Evolutionary conservation across 768 basidiomycete species (phyloP).

Genomic region (Lepiota brunneoincarnata): DNA sequence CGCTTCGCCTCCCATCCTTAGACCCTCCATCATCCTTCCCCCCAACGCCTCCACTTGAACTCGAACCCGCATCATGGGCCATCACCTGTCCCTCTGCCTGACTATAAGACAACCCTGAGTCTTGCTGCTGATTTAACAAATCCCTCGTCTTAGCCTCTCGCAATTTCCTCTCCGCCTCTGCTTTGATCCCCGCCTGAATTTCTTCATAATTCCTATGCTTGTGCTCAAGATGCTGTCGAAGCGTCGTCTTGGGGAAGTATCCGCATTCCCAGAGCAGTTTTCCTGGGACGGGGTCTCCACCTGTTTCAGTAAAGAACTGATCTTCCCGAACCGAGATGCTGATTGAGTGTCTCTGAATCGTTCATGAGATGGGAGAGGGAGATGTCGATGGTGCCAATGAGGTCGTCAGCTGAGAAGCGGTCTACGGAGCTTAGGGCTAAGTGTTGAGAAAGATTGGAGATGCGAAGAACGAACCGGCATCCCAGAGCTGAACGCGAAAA

Average conservation of each 20-base stretch:
- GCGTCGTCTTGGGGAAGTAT: slow-evolving; percentile 48
- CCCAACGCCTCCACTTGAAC: too few relatives aligned
- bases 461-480: slow-evolving; percentile 45
- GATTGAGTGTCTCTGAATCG: slow-evolving; percentile 37
- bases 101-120: not conserved
- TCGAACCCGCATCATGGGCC: not conserved
- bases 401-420: slow-evolving; percentile 44
- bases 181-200: slow-evolving; percentile 34
- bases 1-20: slow-evolving; percentile 42
- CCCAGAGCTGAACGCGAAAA: slow-evolving; percentile 67
- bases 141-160: slow-evolving; percentile 11
- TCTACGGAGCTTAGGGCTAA: slow-evolving; percentile 18
- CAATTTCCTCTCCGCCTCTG: slow-evolving; percentile 25
- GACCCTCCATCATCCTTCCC: too few relatives aligned
- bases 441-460: not conserved
- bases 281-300: slow-evolving; percentile 31
- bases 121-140: not conserved
- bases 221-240: slow-evolving; percentile 33
- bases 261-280: slow-evolving; percentile 46
- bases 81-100: not conserved
- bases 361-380: slow-evolving; percentile 33
- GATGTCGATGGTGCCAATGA: slow-evolving; percentile 47
- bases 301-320: slow-evolving; percentile 28
- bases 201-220: slow-evolving; percentile 31
- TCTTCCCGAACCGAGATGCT: slow-evolving; percentile 46